Evolutionary conservation across 2,329 filamentous ascomycete genomes (phyloP), one percentile per base, ranked within the genome.

Genomic region (Colletotrichum musicola): DNA sequence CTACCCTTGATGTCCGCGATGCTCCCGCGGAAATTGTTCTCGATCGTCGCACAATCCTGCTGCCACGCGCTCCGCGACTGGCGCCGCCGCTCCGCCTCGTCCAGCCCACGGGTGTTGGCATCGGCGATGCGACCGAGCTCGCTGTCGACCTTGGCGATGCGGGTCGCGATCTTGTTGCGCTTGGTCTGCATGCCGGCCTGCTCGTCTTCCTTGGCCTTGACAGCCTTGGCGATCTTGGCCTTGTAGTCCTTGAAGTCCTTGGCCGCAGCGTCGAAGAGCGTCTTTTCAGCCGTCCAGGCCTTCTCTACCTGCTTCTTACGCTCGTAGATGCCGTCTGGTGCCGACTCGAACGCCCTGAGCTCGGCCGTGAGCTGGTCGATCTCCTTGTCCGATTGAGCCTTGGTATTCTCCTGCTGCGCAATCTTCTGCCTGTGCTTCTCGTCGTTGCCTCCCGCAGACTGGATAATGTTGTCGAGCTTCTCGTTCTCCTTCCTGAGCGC

Each of bases 371-470:
- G 81, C 54, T 84, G 82, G 50, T 82, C 80, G 35, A 86, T 84
- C 38, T 90, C 90, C 27, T 83, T 83, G 61, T 88, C 86, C 2
- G 86, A 85, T 75, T 89, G 92, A 65, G 89, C 89, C 79, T 92
- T 91, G 77, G 92, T 91, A 64, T 92, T 92, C 64, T 88, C 89
- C 76, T 93, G 90, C 78, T 95, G 93, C 70, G 90, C 87, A 53
- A 93, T 88, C 77, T 93, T 92, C 76, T 93, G 91, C 72, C 89
- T 87, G 73, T 91, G 87, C 76, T 92, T 91, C 75, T 95, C 93
- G 78, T 95, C 93, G 72, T 89, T 90, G 68, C 90, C 90, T 70
- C 92, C 92, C 16, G 88, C 86, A 42, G 91, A 91, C 64, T 90
- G 85, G 53, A 93, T 87, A 71, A 90, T 89, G 68, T 85, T 85